phyloP scores from a whole-genome alignment of 257 asterid species.

The Primulina huaijiensis region DNA sequence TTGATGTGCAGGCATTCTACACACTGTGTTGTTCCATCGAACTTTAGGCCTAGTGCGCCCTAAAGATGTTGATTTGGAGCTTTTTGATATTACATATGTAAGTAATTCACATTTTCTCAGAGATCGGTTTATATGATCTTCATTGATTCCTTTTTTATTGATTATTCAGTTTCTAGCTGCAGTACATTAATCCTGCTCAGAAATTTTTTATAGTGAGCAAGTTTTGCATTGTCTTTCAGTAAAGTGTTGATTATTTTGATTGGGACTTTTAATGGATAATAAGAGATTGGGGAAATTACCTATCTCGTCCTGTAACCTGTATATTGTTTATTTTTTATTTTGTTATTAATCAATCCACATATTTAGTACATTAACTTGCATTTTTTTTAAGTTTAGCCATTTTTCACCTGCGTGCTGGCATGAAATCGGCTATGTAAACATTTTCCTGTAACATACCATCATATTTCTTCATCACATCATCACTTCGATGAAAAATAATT shows the following conservation, averaged over 20 bases:
- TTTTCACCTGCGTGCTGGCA: too few relatives aligned
- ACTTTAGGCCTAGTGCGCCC: slow-evolving; percentile 96
- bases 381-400: too few relatives aligned
- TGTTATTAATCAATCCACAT: too few relatives aligned
- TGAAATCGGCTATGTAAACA: too few relatives aligned
- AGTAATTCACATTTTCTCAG: slow-evolving; percentile 30
- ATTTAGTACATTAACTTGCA: too few relatives aligned
- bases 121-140: slow-evolving; percentile 9
- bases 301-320: too few relatives aligned
- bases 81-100: slow-evolving; percentile 93
- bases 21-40: slow-evolving; percentile 81
- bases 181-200: neutral
- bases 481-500: too few relatives aligned
- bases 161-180: neutral
- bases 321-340: too few relatives aligned
- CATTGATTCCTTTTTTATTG: neutral
- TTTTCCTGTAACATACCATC: too few relatives aligned
- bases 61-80: slow-evolving; percentile 87
- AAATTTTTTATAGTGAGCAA: neutral
- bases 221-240: neutral
- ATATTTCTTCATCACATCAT: too few relatives aligned
- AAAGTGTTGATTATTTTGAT: neutral
- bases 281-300: too few relatives aligned
- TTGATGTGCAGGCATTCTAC: slow-evolving; percentile 80
- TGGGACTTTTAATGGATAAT: neutral